phyloP scores from a whole-genome alignment of 2,329 filamentous ascomycete genomes.

The Corynespora cassiicola region DNA sequence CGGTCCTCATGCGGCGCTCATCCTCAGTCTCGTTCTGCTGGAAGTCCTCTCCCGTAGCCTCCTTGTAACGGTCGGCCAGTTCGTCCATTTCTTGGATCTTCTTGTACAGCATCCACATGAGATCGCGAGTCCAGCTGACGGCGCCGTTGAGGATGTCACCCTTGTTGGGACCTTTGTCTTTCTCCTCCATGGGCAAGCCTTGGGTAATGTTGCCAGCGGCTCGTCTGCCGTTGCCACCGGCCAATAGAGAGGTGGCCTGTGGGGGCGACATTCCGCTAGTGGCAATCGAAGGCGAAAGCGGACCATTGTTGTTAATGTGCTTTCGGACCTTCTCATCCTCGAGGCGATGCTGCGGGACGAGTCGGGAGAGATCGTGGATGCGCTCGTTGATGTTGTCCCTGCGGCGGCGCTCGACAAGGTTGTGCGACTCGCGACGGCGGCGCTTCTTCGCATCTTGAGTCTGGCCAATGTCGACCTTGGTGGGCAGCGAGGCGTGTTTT shows the following conservation, averaged over 20 bases:
- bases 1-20: conserved; percentile 92
- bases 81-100: conserved; percentile 91
- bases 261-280: conserved; percentile 72
- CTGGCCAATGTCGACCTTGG: conserved; percentile 75
- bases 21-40: conserved; percentile 72
- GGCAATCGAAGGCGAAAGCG: conserved; percentile 81
- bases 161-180: conserved; percentile 98
- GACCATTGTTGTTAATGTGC: conserved; percentile 89
- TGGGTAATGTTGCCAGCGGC: conserved; percentile 89
- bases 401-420: conserved; percentile 90
- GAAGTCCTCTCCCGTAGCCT: conserved; percentile 43
- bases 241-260: conserved; percentile 85
- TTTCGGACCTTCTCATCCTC: conserved; percentile 98
- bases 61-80: conserved; percentile 71
- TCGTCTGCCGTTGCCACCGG: conserved; percentile 81
- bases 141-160: conserved; percentile 97
- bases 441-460: conserved; percentile 94
- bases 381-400: conserved; percentile 99
- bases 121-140: conserved; percentile 94
- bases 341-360: conserved; percentile 89
- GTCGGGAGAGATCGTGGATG: conserved; percentile 92
- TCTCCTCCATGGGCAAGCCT: conserved; percentile 91
- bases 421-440: conserved; percentile 90
- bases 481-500: conserved; percentile 85
- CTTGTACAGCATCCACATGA: conserved; percentile 95